Percentiles rank a stretch among this genome's conserved stretches.
Conservation (phyloP, 1,284 basidiomycete genomes). For the Ceratobasidium sp. region DNA sequence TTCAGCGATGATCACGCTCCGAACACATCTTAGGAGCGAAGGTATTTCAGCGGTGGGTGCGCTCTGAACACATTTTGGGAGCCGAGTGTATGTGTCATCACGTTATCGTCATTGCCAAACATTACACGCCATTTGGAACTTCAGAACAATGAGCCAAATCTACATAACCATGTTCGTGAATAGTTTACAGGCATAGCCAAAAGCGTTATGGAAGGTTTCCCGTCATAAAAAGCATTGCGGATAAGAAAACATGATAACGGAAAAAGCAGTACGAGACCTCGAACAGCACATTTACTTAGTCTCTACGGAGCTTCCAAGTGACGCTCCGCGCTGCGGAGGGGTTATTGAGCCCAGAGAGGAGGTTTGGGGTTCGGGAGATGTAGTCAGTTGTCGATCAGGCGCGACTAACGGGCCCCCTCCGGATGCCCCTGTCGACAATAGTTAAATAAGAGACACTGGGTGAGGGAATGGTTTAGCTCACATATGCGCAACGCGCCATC, state of each 20-base stretch:
- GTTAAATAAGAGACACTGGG: background rate
- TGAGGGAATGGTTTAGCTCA: background rate
- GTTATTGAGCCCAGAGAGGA: constrained; percentile 1
- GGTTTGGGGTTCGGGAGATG: constrained; percentile 20
- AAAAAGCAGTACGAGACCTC: constrained; percentile 3
- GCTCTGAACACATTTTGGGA: no score
- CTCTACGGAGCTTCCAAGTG: background rate
- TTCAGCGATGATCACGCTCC: no score
- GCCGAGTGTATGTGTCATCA: no score
- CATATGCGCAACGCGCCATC: constrained; percentile 80
- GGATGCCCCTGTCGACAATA: background rate
- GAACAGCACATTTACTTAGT: background rate
- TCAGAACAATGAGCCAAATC: no score
- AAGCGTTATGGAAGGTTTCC: background rate
- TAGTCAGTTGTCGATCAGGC: constrained; percentile 2
- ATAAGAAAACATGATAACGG: constrained; percentile 1
- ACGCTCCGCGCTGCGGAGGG: constrained; percentile 9
- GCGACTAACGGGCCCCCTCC: background rate
- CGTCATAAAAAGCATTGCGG: background rate
- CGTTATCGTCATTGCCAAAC: no score
- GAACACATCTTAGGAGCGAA: no score
- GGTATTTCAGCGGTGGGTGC: no score
- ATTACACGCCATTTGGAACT: no score
- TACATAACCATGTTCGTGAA: background rate
- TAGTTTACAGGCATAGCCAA: constrained; percentile 23